Conservation (phyloP, 805 yeast genomes). For the Wickerhamomyces bovis region DNA sequence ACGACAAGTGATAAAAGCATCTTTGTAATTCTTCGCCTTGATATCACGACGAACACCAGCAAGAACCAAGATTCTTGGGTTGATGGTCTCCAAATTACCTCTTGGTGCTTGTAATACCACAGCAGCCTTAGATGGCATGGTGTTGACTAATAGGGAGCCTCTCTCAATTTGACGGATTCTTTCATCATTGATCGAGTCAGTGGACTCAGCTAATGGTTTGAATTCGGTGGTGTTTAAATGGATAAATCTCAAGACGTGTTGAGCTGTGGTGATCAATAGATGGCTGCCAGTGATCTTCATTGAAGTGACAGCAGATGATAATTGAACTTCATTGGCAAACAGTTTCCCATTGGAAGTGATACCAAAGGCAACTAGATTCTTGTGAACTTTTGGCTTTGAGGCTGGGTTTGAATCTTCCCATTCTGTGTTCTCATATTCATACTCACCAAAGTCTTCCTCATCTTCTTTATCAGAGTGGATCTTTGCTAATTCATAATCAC, state of each 20-base stretch:
- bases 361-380: constrained; percentile 52
- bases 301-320: constrained; percentile 78
- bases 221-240: constrained; percentile 49
- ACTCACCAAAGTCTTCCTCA: constrained; percentile 21
- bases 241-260: constrained; percentile 72
- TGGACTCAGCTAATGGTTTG: constrained; percentile 34
- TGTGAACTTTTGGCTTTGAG: constrained; percentile 17
- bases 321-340: constrained; percentile 50
- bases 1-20: constrained; percentile 82
- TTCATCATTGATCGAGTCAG: constrained; percentile 53
- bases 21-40: constrained; percentile 45
- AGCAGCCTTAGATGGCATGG: constrained; percentile 75
- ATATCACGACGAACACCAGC: constrained; percentile 74
- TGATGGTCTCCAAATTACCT: constrained; percentile 91
- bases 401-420: constrained; percentile 1
- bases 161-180: constrained; percentile 85
- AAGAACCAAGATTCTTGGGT: constrained; percentile 88
- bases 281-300: constrained; percentile 65
- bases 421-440: constrained; percentile 3
- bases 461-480: constrained; percentile 17
- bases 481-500: constrained; percentile 45
- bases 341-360: constrained; percentile 70
- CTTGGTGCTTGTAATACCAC: constrained; percentile 91
- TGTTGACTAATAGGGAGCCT: constrained; percentile 79
- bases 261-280: constrained; percentile 81